Conservation (phyloP, 2,329 filamentous ascomycete genomes). For the Zasmidium cellare region DNA sequence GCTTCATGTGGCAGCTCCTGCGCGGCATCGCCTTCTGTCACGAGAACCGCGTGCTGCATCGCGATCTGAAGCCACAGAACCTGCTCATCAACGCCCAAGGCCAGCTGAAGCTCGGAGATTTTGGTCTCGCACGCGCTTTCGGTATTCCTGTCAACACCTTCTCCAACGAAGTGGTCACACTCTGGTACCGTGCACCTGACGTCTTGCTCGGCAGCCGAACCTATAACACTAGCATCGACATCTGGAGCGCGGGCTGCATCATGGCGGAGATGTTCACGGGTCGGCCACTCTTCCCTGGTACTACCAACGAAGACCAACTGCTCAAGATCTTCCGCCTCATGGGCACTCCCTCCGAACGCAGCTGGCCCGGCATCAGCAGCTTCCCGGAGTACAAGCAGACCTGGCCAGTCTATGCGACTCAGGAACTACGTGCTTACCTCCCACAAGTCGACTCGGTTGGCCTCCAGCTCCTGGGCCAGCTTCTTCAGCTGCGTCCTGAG, state of each 20-base stretch:
- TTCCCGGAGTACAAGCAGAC: conserved; percentile 98
- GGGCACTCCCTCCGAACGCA: conserved; percentile 93
- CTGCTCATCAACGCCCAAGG: conserved; percentile 92
- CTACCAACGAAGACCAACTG: conserved; percentile 96
- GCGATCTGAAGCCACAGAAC: conserved; percentile 95
- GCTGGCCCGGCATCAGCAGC: conserved; percentile 91
- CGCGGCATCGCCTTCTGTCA: conserved; percentile 97
- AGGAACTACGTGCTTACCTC: conserved; percentile 82
- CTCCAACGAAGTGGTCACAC: conserved; percentile 94
- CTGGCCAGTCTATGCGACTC: conserved; percentile 91
- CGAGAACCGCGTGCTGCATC: conserved; percentile 92
- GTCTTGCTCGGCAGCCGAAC: conserved; percentile 91
- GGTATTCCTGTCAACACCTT: conserved; percentile 98
- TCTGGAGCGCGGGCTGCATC: conserved; percentile 98
- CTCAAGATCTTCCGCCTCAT: conserved; percentile 97
- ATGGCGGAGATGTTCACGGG: conserved; percentile 99
- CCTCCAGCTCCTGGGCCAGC: conserved; percentile 81
- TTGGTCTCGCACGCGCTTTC: conserved; percentile 89
- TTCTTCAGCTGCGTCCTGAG: conserved; percentile 92
- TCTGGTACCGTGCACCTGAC: conserved; percentile 97
- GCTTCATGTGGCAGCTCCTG: conserved; percentile 97
- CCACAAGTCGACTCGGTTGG: conserved; percentile 87
- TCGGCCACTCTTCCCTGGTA: conserved; percentile 91
- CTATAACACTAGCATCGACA: conserved; percentile 99
- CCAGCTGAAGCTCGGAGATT: conserved; percentile 88